Evolutionary conservation across 208 protist genomes (phyloP).

Genomic region (Leishmania braziliensis): DNA sequence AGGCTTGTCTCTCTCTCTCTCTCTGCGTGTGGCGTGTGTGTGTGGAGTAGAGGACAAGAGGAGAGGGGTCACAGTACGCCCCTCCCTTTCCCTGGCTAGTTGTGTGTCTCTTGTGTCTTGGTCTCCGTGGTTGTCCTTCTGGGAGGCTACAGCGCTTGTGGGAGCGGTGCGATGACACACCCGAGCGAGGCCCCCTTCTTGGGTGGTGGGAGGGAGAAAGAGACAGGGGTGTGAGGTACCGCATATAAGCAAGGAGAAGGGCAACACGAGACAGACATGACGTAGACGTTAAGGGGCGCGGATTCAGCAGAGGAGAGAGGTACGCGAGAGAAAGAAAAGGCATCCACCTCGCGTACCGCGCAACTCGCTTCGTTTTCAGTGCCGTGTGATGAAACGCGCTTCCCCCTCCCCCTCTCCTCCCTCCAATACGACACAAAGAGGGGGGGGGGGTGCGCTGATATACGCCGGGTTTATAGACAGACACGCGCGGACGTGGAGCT

Average conservation of each 20-base stretch:
- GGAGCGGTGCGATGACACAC: neutral
- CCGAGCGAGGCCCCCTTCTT: neutral
- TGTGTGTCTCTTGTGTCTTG: neutral
- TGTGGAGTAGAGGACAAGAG: neutral
- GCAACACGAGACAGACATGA: neutral
- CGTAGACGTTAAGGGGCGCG: neutral
- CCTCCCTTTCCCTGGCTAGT: neutral
- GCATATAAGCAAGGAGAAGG: conserved; percentile 11
- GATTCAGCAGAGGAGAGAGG: neutral
- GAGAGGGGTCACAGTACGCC: neutral
- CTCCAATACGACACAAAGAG: too few relatives aligned
- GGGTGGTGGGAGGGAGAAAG: neutral
- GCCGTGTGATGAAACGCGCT: neutral
- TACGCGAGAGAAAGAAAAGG: neutral
- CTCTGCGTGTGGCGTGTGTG: neutral
- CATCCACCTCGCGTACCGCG: neutral
- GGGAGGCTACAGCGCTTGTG: neutral
- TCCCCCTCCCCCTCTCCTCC: neutral
- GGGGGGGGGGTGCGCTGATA: too few relatives aligned
- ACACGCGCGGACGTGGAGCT: neutral
- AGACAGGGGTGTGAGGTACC: neutral
- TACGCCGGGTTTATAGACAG: too few relatives aligned
- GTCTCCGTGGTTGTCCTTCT: neutral
- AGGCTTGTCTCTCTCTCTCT: neutral
- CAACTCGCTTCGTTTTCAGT: neutral